Conservation (phyloP, 129 eudicot species). For the Centella asiatica region DNA sequence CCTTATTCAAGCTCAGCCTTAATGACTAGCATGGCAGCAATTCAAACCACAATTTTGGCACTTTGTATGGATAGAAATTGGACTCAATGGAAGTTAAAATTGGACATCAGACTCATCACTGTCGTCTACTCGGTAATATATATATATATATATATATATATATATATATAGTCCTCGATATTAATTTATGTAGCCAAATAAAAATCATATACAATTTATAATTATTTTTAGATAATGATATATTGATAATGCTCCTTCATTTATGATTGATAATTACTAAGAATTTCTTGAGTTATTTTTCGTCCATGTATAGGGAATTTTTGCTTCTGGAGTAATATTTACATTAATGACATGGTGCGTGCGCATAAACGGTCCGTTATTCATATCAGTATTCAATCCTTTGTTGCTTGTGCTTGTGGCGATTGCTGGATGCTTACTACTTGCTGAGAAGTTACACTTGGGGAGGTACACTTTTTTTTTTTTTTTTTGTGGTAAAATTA, state of each 20-base stretch:
- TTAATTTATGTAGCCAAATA: no score
- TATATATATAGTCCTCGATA: no score
- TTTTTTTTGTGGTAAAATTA: no score
- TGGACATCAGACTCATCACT: conserved; percentile 37
- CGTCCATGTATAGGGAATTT: conserved; percentile 41
- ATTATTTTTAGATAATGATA: no score
- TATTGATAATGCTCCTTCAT: no score
- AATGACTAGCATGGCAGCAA: neutral
- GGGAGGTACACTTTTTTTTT: conserved; percentile 80
- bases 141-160: no score
- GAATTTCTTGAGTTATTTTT: no score
- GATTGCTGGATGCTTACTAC: conserved; percentile 36
- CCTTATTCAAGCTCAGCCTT: conserved; percentile 22
- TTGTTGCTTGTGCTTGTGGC: conserved; percentile 48
- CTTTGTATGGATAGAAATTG: conserved; percentile 26
- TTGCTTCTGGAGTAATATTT: conserved; percentile 25
- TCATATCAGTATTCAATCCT: conserved; percentile 49
- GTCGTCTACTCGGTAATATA: conserved; percentile 27
- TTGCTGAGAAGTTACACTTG: conserved; percentile 42
- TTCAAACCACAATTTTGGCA: conserved; percentile 14
- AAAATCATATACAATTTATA: no score
- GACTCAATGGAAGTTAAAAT: conserved; percentile 40
- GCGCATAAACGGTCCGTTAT: conserved; percentile 47
- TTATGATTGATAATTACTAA: no score
- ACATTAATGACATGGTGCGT: conserved; percentile 25